phyloP scores from a whole-genome alignment of 352 stramenopile genomes.

The Aphanomyces euteiches region DNA sequence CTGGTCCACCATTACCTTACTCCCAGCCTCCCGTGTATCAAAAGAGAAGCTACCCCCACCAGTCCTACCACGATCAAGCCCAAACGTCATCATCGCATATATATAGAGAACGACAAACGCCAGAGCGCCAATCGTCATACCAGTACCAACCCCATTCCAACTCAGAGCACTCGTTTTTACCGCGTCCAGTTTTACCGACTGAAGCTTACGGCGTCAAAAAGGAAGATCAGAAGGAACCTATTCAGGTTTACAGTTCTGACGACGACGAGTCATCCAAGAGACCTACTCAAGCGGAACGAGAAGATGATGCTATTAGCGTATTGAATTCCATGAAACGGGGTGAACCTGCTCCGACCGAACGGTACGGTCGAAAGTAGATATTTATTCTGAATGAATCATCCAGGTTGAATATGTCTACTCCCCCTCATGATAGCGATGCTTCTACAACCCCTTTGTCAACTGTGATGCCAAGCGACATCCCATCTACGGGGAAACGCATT shows the following conservation, averaged over 20 bases:
- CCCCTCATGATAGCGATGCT: background rate
- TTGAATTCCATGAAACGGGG: slow-evolving; percentile 18
- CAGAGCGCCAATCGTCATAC: background rate
- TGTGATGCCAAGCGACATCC: background rate
- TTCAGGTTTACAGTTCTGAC: slow-evolving; percentile 18
- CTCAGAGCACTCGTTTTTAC: slow-evolving; percentile 3
- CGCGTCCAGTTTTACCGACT: background rate
- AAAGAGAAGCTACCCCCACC: slow-evolving; percentile 4
- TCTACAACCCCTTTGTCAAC: background rate
- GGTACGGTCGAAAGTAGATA: background rate
- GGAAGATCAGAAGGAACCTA: slow-evolving; percentile 4
- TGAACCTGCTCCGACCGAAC: slow-evolving; percentile 11
- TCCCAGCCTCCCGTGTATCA: slow-evolving; percentile 13
- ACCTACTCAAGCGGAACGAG: background rate
- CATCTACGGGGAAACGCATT: slow-evolving; percentile 9
- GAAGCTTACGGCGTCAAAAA: background rate
- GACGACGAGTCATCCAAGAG: slow-evolving; percentile 12
- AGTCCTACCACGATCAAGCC: background rate
- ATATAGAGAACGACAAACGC: background rate
- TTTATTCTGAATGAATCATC: too few relatives aligned
- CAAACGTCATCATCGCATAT: background rate
- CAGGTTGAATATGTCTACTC: background rate
- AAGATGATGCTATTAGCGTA: slow-evolving; percentile 21
- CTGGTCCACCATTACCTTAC: background rate
- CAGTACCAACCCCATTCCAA: background rate